phyloP scores from a whole-genome alignment of 2,329 filamentous ascomycete species.

The Canariomyces notabilis region DNA sequence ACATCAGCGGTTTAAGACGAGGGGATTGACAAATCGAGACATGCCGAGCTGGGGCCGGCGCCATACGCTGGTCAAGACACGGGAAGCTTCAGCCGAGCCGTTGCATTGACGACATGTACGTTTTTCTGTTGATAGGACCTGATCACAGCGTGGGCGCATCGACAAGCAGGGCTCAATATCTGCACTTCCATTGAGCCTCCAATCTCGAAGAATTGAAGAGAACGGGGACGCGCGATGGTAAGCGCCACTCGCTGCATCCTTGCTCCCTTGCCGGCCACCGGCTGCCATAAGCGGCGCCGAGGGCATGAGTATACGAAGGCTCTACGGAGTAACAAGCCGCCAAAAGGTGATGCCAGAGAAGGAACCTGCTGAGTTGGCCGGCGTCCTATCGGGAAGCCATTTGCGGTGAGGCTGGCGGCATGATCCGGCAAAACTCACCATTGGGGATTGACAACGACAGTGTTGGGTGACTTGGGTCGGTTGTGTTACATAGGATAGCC shows the following conservation, averaged over 20 bases:
- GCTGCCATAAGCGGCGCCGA: too few relatives aligned
- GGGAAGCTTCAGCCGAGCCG: constrained; percentile 2
- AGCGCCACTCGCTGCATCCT: neutral
- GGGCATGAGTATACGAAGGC: too few relatives aligned
- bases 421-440: constrained; percentile 20
- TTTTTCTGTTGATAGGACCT: too few relatives aligned
- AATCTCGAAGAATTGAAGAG: neutral
- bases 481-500: too few relatives aligned
- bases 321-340: too few relatives aligned
- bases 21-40: constrained; percentile 15
- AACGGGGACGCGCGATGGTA: neutral
- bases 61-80: too few relatives aligned
- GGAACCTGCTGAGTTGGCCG: constrained; percentile 18
- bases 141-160: too few relatives aligned
- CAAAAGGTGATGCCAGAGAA: neutral
- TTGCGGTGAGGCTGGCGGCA: constrained; percentile 28
- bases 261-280: too few relatives aligned
- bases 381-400: constrained; percentile 24
- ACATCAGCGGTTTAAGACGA: constrained; percentile 4
- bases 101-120: constrained; percentile 2
- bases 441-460: constrained; percentile 14
- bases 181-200: neutral
- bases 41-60: constrained; percentile 10
- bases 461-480: neutral
- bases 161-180: too few relatives aligned